phyloP scores from a whole-genome alignment of 345 rosid species.

The Geranium rotundifolium region DNA sequence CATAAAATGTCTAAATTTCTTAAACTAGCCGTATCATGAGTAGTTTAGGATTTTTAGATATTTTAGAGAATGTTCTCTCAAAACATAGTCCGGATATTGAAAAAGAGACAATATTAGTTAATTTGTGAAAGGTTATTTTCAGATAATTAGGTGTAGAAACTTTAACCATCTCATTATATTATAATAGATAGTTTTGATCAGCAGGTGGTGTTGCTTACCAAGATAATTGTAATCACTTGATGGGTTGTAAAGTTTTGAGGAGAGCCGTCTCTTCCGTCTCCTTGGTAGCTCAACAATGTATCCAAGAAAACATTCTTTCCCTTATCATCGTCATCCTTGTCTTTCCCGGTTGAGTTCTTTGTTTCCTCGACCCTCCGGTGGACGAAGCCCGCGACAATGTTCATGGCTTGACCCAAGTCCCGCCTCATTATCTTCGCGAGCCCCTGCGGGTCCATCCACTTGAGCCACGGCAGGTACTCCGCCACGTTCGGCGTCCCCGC shows the following conservation, averaged over 20 bases:
- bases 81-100: no score
- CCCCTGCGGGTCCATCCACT: conserved; percentile 44
- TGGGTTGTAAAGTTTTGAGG: conserved; percentile 19
- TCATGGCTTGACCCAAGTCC: conserved; percentile 40
- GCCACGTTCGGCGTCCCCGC: conserved; percentile 27
- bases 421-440: conserved; percentile 33
- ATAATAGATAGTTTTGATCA: no score
- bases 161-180: no score
- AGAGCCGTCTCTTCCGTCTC: conserved; percentile 36
- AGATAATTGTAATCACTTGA: conserved; percentile 26
- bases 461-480: conserved; percentile 36
- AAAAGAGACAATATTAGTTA: no score
- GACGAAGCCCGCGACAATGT: conserved; percentile 30
- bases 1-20: no score
- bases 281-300: conserved; percentile 36
- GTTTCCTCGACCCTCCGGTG: conserved; percentile 23
- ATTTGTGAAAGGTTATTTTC: no score
- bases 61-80: no score
- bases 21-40: no score
- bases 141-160: no score
- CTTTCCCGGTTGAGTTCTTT: background rate
- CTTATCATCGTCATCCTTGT: background rate
- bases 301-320: conserved; percentile 36
- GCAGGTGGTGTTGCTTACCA: conserved; percentile 22
- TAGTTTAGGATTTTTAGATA: no score